phyloP scores from a whole-genome alignment of 2,329 filamentous ascomycete genomes.

The Colletotrichum sansevieriae region DNA sequence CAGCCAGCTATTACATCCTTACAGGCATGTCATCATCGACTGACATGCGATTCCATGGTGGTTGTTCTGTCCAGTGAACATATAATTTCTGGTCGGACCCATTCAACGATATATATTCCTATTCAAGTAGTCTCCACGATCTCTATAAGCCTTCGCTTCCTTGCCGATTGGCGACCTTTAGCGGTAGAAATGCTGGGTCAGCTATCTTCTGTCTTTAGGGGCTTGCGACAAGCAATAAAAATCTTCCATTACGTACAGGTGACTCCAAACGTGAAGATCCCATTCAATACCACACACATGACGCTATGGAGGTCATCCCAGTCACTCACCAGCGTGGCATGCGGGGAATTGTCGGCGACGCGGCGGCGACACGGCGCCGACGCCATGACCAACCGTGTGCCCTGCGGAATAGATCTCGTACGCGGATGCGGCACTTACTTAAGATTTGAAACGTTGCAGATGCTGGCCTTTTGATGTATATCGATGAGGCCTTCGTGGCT shows the following conservation, averaged over 20 bases:
- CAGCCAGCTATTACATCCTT: too few relatives aligned
- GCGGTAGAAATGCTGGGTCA: too few relatives aligned
- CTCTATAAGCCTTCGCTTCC: too few relatives aligned
- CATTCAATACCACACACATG: not conserved
- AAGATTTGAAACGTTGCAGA: slow-evolving; percentile 4
- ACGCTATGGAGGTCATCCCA: not conserved
- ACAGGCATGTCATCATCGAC: too few relatives aligned
- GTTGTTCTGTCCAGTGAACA: too few relatives aligned
- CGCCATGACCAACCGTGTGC: not conserved
- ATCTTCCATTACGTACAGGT: slow-evolving; percentile 1
- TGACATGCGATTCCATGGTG: too few relatives aligned
- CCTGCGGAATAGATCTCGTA: not conserved
- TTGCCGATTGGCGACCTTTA: too few relatives aligned
- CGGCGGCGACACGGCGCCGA: not conserved
- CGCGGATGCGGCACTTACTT: not conserved
- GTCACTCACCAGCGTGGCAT: slow-evolving; percentile 17
- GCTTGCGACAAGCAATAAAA: not conserved
- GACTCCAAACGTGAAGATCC: not conserved
- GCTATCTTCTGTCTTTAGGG: too few relatives aligned
- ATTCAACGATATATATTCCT: too few relatives aligned
- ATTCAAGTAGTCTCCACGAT: too few relatives aligned
- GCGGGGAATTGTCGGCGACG: slow-evolving; percentile 25
- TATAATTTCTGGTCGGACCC: too few relatives aligned
- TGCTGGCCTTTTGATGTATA: not conserved
- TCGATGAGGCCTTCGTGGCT: not conserved